Conservation (phyloP, 306 rosid species). For the Oemleria cerasiformis region DNA sequence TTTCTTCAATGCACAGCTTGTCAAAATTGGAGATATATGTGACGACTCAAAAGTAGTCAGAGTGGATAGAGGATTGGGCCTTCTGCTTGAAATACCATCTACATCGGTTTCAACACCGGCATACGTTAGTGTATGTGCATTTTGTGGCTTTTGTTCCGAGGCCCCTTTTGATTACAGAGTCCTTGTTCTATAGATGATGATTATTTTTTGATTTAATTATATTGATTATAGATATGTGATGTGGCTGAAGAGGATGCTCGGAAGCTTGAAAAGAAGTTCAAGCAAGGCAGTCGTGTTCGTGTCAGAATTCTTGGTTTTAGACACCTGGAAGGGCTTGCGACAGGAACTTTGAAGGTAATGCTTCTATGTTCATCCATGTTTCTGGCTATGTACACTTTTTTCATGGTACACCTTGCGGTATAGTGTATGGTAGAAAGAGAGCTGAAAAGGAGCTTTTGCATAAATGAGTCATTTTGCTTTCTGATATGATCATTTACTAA, state of each 20-base stretch:
- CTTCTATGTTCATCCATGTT: conserved; percentile 6
- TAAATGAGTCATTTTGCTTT: not conserved
- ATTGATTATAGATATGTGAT: conserved; percentile 60
- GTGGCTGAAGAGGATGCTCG: conserved; percentile 64
- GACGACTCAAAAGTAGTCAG: conserved; percentile 77
- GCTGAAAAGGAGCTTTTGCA: not conserved
- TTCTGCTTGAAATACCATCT: conserved; percentile 78
- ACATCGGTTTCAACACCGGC: conserved; percentile 71
- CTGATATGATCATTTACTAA: not conserved
- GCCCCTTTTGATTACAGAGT: conserved; percentile 17
- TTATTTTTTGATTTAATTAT: conserved; percentile 9
- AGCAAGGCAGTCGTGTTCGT: conserved; percentile 71
- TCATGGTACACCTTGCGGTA: not conserved
- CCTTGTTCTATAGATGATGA: conserved; percentile 13
- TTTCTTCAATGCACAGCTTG: conserved; percentile 48
- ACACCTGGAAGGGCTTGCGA: conserved; percentile 92
- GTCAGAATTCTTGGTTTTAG: conserved; percentile 85
- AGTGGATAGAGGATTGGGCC: conserved; percentile 75
- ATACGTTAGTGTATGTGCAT: conserved; percentile 67
- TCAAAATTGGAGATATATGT: conserved; percentile 79
- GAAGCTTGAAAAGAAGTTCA: conserved; percentile 85
- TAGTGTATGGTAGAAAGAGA: not conserved
- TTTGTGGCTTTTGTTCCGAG: conserved; percentile 10
- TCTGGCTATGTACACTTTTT: not conserved
- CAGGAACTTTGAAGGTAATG: conserved; percentile 80